Evolutionary conservation across 2,329 filamentous ascomycete genomes (phyloP).

Genomic region (Penicillium sp.): DNA sequence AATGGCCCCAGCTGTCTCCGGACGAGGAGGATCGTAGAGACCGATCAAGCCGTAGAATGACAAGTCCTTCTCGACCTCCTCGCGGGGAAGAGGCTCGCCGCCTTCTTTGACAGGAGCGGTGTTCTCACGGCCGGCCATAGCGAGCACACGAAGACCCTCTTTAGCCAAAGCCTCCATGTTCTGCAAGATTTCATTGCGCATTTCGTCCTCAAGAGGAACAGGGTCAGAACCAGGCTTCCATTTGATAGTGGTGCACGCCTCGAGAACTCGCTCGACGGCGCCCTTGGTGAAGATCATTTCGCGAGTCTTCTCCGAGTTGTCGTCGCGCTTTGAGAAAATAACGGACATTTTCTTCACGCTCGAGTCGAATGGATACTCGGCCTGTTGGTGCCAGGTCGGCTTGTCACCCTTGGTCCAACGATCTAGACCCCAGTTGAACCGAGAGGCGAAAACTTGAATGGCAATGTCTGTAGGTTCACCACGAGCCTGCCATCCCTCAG

Average conservation of each 20-base stretch:
- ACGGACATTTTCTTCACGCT: constrained; percentile 75
- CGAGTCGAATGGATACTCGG: constrained; percentile 72
- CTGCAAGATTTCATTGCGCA: constrained; percentile 56
- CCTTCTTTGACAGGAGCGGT: constrained; percentile 7
- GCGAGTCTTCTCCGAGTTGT: constrained; percentile 15
- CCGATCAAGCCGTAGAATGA: constrained; percentile 77
- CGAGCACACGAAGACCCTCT: constrained; percentile 67
- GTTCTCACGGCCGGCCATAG: constrained; percentile 53
- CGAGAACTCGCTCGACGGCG: constrained; percentile 67
- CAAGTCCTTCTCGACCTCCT: constrained; percentile 64
- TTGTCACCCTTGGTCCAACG: constrained; percentile 50
- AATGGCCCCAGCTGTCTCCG: constrained; percentile 73
- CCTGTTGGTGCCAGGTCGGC: constrained; percentile 56
- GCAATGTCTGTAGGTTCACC: constrained; percentile 72
- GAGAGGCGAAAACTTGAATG: constrained; percentile 69
- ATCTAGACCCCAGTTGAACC: constrained; percentile 62
- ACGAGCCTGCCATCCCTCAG: constrained; percentile 58
- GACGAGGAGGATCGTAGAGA: constrained; percentile 81
- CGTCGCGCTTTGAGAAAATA: constrained; percentile 50
- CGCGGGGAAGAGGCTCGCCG: constrained; percentile 43
- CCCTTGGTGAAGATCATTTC: constrained; percentile 43
- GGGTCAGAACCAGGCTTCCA: constrained; percentile 38
- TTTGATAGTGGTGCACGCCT: constrained; percentile 56
- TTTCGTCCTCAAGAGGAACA: constrained; percentile 51
- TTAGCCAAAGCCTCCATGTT: constrained; percentile 68